These are phyloP conservation scores for Anthoceros angustus DNA, from an alignment of 225 moss, liverwort and hornwort genomes.

Conservation along the genomic window DNA sequence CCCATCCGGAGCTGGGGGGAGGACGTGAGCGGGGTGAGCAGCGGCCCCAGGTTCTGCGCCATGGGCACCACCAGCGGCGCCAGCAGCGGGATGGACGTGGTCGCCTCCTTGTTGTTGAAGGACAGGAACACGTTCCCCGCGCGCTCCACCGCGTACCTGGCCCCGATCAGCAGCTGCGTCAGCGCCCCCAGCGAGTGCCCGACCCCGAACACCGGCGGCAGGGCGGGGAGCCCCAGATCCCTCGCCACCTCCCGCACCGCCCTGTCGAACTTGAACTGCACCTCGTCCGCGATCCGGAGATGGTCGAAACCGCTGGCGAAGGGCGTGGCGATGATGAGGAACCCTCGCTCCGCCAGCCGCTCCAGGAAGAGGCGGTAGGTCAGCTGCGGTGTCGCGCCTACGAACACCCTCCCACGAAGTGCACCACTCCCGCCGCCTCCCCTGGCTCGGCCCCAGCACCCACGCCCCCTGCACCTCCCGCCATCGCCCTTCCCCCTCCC, in stretches of 20 bases:
- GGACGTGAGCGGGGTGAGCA: constrained; percentile 9
- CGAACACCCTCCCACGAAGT: constrained; percentile 80
- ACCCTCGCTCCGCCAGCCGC: constrained; percentile 64
- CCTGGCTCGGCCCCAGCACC: constrained; percentile 53
- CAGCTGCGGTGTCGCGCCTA: constrained; percentile 80
- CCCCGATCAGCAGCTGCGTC: constrained; percentile 65
- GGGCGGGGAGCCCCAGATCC: constrained; percentile 27
- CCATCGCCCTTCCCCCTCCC: constrained; percentile 56
- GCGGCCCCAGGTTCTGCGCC: constrained; percentile 12
- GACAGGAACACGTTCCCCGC: constrained; percentile 67
- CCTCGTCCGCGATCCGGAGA: constrained; percentile 75
- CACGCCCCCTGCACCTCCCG: constrained; percentile 57
- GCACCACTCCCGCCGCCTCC: constrained; percentile 47
- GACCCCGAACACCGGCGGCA: constrained; percentile 57
- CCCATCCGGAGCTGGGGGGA: constrained; percentile 15
- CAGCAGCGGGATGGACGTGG: constrained; percentile 12
- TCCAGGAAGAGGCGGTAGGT: constrained; percentile 80
- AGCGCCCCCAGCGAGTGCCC: constrained; percentile 81
- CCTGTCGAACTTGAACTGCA: constrained; percentile 84
- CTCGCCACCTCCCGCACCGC: constrained; percentile 40
- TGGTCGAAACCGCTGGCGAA: constrained; percentile 83
- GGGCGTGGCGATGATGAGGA: constrained; percentile 67
- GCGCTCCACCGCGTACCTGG: constrained; percentile 72
- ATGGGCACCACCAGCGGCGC: constrained; percentile 13
- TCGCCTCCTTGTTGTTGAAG: constrained; percentile 62